These are phyloP conservation scores for Proliferodiscus dingleyae DNA, from an alignment of 2,329 filamentous ascomycete genomes.

Conservation along the genomic window DNA sequence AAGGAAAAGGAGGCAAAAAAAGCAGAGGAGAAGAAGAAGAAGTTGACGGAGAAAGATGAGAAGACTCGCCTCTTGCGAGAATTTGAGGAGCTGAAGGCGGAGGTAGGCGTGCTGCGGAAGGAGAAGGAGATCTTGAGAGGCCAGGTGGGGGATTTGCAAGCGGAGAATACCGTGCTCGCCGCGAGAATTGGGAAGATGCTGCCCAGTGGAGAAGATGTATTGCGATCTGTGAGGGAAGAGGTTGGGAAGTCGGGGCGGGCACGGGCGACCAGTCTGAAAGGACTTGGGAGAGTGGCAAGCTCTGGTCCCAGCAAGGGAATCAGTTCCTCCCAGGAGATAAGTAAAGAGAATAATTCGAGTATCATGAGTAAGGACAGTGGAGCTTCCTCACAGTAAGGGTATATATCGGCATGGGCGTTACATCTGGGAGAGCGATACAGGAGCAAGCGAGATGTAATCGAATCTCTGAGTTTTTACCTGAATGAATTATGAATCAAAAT, in stretches of 20 bases:
- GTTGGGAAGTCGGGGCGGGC: constrained; percentile 15
- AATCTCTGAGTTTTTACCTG: too few relatives aligned
- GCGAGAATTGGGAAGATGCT: constrained; percentile 47
- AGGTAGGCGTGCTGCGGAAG: constrained; percentile 51
- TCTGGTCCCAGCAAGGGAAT: constrained; percentile 6
- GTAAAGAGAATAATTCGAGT: constrained; percentile 6
- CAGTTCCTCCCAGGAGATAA: constrained; percentile 7
- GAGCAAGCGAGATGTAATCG: too few relatives aligned
- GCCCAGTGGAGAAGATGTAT: constrained; percentile 24
- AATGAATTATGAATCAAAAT: too few relatives aligned
- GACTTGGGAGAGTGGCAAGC: constrained; percentile 10
- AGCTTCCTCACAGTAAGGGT: too few relatives aligned
- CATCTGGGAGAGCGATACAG: too few relatives aligned
- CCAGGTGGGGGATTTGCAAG: constrained; percentile 53
- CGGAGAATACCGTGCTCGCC: constrained; percentile 54
- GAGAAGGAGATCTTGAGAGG: constrained; percentile 50
- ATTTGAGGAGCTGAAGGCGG: constrained; percentile 47
- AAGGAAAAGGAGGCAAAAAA: constrained; percentile 58
- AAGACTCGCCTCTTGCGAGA: constrained; percentile 44
- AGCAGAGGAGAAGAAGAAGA: constrained; percentile 46
- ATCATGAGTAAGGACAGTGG: not conserved
- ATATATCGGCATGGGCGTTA: too few relatives aligned
- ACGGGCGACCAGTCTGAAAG: constrained; percentile 23
- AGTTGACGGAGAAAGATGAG: constrained; percentile 50
- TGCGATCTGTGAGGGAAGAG: constrained; percentile 25